These are phyloP conservation scores for Tulasnella sp. DNA, from an alignment of 768 basidiomycete species.

Conservation along the genomic window DNA sequence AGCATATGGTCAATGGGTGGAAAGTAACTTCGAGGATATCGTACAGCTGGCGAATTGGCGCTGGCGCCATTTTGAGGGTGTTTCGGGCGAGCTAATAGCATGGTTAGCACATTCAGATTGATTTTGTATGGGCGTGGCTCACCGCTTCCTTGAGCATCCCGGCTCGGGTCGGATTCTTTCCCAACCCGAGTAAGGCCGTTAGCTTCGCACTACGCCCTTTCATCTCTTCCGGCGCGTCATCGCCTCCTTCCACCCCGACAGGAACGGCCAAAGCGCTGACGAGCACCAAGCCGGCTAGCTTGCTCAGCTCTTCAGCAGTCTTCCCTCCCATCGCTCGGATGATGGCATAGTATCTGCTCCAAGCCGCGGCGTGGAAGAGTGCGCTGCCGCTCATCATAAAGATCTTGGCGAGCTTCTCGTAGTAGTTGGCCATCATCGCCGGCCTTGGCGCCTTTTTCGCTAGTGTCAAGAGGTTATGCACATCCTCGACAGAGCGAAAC, in stretches of 20 bases:
- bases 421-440: slow-evolving; percentile 97
- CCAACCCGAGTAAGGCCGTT: slow-evolving; percentile 73
- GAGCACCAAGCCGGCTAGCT: slow-evolving; percentile 82
- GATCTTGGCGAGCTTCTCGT: slow-evolving; percentile 93
- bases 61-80: slow-evolving; percentile 68
- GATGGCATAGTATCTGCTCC: slow-evolving; percentile 73
- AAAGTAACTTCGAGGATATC: slow-evolving; percentile 85
- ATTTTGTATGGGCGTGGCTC: slow-evolving; percentile 24
- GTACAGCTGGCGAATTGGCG: slow-evolving; percentile 66
- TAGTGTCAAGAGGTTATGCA: slow-evolving; percentile 88
- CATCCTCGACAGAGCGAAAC: slow-evolving; percentile 96
- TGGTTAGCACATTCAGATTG: slow-evolving; percentile 15
- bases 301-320: slow-evolving; percentile 62
- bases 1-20: slow-evolving; percentile 79
- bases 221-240: slow-evolving; percentile 37
- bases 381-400: slow-evolving; percentile 93
- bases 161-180: slow-evolving; percentile 75
- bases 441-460: slow-evolving; percentile 88
- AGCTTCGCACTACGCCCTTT: slow-evolving; percentile 67
- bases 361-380: slow-evolving; percentile 92
- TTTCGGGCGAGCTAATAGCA: slow-evolving; percentile 60
- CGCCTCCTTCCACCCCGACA: slow-evolving; percentile 44
- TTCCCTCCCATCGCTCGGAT: slow-evolving; percentile 62
- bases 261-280: slow-evolving; percentile 90
- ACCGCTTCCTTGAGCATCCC: slow-evolving; percentile 81